Evolutionary conservation across 148 eudicot species (phyloP).

Genomic region (Silene latifolia): DNA sequence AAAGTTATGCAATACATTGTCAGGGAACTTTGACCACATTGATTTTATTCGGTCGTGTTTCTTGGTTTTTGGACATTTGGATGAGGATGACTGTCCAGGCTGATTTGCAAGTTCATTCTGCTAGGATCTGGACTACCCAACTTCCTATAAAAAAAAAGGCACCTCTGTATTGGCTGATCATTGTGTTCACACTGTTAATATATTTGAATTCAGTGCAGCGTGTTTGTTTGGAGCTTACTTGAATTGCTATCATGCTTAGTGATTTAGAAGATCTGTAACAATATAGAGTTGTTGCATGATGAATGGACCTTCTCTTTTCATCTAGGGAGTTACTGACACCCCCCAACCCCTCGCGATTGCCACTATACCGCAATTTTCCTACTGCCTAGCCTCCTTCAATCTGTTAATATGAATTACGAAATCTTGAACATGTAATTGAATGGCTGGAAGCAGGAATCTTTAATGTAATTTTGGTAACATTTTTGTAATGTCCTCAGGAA

Average conservation of each 20-base stretch:
- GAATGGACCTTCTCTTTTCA: neutral
- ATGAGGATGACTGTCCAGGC: neutral
- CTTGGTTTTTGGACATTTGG: neutral
- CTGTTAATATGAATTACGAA: neutral
- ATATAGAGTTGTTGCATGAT: neutral
- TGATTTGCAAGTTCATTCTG: neutral
- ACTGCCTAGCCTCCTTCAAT: neutral
- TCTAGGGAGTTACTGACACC: too few relatives aligned
- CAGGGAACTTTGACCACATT: too few relatives aligned
- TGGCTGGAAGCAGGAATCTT: neutral
- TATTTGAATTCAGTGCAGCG: too few relatives aligned
- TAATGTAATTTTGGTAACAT: neutral
- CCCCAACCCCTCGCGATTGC: too few relatives aligned
- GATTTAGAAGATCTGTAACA: neutral
- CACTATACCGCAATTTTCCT: neutral
- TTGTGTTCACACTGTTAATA: neutral
- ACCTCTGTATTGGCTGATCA: neutral
- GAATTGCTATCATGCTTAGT: neutral
- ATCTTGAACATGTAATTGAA: conserved; percentile 2
- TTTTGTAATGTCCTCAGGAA: conserved; percentile 8
- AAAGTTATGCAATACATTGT: too few relatives aligned
- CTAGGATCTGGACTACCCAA: too few relatives aligned
- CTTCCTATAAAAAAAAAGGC: too few relatives aligned
- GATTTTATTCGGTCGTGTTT: neutral
- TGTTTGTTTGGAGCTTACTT: neutral